Percentiles rank a stretch among this genome's conserved stretches.
Evolutionary conservation across 345 rosid species (phyloP).

Genomic region (Syzygium aqueum): DNA sequence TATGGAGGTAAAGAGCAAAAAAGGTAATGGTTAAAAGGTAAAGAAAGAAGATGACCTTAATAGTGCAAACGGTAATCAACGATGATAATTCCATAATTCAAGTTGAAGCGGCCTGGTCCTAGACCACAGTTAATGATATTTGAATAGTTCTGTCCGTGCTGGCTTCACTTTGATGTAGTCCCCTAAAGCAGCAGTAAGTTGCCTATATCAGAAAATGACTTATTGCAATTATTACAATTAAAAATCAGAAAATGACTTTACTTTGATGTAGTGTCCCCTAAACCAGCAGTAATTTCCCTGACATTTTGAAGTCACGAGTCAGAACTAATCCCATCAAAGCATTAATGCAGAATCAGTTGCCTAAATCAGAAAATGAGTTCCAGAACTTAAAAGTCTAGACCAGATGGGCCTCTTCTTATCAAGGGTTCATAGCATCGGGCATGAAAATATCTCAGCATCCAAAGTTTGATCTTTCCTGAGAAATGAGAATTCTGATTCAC

Average conservation of each 20-base stretch:
- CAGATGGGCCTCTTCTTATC: conserved; percentile 79
- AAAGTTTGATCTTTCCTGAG: conserved; percentile 22
- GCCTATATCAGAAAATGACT: conserved; percentile 74
- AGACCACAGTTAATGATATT: conserved; percentile 24
- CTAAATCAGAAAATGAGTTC: background rate
- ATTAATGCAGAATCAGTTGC: background rate
- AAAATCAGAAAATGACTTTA: too few species aligned
- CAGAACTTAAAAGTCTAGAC: conserved; percentile 67
- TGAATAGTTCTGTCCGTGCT: conserved; percentile 56
- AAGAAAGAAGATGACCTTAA: too few species aligned
- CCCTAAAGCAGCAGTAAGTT: conserved; percentile 58
- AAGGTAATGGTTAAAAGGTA: too few species aligned
- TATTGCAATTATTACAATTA: conserved; percentile 66
- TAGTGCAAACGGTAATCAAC: too few species aligned
- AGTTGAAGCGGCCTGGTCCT: background rate
- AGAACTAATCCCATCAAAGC: background rate
- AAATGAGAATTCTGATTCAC: background rate
- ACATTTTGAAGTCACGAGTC: background rate
- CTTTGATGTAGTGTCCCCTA: too few species aligned
- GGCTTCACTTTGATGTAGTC: conserved; percentile 64
- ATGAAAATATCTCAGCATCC: conserved; percentile 55
- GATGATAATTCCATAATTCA: too few species aligned
- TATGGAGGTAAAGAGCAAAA: too few species aligned
- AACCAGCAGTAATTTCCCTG: conserved; percentile 76
- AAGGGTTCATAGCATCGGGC: conserved; percentile 86